Percentiles rank a stretch among this genome's conserved stretches.
These are phyloP conservation scores for Lotmaria passim DNA, from an alignment of 208 protist genomes.

Conservation along the genomic window DNA sequence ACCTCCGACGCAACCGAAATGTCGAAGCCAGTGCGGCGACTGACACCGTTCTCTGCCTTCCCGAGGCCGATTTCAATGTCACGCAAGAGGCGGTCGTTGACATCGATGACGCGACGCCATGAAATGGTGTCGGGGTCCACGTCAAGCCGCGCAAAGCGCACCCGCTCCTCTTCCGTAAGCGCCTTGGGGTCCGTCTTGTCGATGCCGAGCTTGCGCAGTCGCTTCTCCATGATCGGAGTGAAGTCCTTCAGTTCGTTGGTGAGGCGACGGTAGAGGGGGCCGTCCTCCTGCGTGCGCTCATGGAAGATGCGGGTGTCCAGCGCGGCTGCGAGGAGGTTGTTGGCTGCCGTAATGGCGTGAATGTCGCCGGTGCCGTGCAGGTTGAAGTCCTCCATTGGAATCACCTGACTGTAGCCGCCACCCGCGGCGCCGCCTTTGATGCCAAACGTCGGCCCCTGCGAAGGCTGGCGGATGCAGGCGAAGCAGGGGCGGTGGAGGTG, in stretches of 20 bases:
- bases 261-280: slow-evolving; percentile 86
- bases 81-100: slow-evolving; percentile 97
- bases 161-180: slow-evolving; percentile 88
- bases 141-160: slow-evolving; percentile 94
- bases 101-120: slow-evolving; percentile 97
- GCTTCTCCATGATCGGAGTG: slow-evolving; percentile 89
- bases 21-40: slow-evolving; percentile 94
- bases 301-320: slow-evolving; percentile 98
- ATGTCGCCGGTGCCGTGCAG: slow-evolving; percentile 98
- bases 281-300: slow-evolving; percentile 94
- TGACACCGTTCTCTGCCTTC: slow-evolving; percentile 88
- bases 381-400: slow-evolving; percentile 98
- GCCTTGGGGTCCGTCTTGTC: slow-evolving; percentile 89
- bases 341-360: slow-evolving; percentile 98
- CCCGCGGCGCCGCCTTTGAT: slow-evolving; percentile 98
- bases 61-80: slow-evolving; percentile 95
- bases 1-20: slow-evolving; percentile 98
- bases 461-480: slow-evolving; percentile 97
- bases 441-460: slow-evolving; percentile 97
- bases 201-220: slow-evolving; percentile 95
- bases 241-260: slow-evolving; percentile 84
- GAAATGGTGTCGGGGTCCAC: slow-evolving; percentile 97
- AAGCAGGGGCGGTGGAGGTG: slow-evolving; percentile 94
- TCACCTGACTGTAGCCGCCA: slow-evolving; percentile 97
- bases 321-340: slow-evolving; percentile 97